Evolutionary conservation across 805 yeast species (phyloP).

Genomic region (Cyberlindnera subsufficiens): DNA sequence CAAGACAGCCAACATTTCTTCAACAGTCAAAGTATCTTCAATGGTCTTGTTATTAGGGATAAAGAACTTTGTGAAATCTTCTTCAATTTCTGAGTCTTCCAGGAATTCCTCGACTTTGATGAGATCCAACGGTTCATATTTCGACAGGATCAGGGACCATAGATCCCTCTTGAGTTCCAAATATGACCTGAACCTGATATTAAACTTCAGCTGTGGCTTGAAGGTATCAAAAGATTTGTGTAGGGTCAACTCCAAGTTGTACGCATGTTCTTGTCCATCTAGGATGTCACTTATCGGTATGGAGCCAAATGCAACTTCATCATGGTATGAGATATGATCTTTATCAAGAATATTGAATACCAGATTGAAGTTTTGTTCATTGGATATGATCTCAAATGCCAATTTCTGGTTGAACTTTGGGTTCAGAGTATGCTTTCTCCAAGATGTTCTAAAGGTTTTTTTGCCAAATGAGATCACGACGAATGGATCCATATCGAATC

Average conservation of each 20-base stretch:
- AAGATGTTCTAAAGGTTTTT: slow-evolving; percentile 78
- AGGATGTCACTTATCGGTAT: slow-evolving; percentile 49
- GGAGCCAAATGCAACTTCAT: slow-evolving; percentile 64
- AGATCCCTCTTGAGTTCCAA: slow-evolving; percentile 55
- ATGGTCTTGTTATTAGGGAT: slow-evolving; percentile 11
- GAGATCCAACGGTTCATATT: slow-evolving; percentile 39
- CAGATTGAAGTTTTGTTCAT: slow-evolving; percentile 61
- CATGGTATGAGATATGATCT: slow-evolving; percentile 79
- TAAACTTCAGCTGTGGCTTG: slow-evolving; percentile 49
- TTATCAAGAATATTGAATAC: slow-evolving; percentile 75
- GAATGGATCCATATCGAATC: slow-evolving; percentile 96
- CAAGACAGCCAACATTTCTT: slow-evolving; percentile 50
- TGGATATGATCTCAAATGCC: slow-evolving; percentile 67
- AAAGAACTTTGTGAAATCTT: slow-evolving; percentile 17
- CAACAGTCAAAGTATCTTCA: slow-evolving; percentile 41
- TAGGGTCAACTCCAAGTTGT: slow-evolving; percentile 32
- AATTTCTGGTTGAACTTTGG: slow-evolving; percentile 80
- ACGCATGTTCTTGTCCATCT: slow-evolving; percentile 10
- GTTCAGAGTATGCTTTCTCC: slow-evolving; percentile 73
- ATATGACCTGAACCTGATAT: slow-evolving; percentile 66
- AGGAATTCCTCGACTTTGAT: slow-evolving; percentile 48
- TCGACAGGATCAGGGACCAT: slow-evolving; percentile 59
- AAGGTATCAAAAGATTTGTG: slow-evolving; percentile 23
- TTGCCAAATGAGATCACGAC: slow-evolving; percentile 88
- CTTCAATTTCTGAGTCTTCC: slow-evolving; percentile 15